phyloP scores from a whole-genome alignment of 129 eudicot species.

The Centrapalus pauciflorus region DNA sequence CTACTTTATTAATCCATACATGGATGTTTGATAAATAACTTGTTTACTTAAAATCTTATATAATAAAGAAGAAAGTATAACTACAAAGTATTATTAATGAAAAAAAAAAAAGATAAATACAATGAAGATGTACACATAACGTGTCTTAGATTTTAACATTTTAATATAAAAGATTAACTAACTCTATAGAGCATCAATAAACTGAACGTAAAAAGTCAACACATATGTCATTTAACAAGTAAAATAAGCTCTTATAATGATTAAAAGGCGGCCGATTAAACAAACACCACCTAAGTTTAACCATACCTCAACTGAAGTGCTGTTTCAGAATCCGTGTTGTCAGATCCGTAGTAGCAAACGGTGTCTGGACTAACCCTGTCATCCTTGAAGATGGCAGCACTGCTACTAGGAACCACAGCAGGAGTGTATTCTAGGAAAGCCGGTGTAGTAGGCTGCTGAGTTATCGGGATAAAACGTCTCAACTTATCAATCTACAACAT shows the following conservation, averaged over 20 bases:
- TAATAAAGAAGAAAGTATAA: too few relatives aligned
- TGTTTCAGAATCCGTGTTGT: constrained; percentile 50
- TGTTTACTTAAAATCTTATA: too few relatives aligned
- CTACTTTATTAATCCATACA: too few relatives aligned
- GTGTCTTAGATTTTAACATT: too few relatives aligned
- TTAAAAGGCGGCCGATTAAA: neutral
- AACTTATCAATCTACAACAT: constrained; percentile 56
- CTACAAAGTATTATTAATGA: too few relatives aligned
- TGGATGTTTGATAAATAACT: too few relatives aligned
- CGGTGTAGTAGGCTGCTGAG: constrained; percentile 15
- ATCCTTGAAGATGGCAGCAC: constrained; percentile 11
- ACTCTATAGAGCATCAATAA: neutral
- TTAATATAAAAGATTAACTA: too few relatives aligned
- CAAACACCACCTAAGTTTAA: neutral
- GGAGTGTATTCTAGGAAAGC: constrained; percentile 38
- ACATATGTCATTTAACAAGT: neutral
- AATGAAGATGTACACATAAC: too few relatives aligned
- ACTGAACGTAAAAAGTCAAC: neutral
- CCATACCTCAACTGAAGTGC: constrained; percentile 58
- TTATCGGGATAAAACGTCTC: constrained; percentile 20
- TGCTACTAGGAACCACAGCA: constrained; percentile 18
- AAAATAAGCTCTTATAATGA: too few relatives aligned
- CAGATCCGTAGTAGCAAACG: constrained; percentile 35
- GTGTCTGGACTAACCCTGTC: constrained; percentile 45
- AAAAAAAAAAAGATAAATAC: too few relatives aligned